These are phyloP conservation scores for Penicillium riverlandense DNA, from an alignment of 495 filamentous ascomycete species.

Conservation along the genomic window DNA sequence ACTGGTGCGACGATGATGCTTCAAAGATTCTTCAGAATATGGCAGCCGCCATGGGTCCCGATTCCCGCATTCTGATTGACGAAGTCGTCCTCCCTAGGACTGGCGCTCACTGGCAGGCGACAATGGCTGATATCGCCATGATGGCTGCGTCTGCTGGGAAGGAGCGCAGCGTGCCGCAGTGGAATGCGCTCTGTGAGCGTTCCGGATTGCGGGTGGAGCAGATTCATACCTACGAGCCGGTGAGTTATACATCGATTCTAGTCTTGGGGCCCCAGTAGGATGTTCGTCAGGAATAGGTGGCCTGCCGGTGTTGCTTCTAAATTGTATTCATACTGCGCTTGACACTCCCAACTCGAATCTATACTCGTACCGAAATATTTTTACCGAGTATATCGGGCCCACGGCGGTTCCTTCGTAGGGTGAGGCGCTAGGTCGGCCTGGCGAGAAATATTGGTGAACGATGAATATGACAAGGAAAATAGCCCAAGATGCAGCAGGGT, in stretches of 20 bases:
- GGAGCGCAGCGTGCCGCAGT: conserved; percentile 31
- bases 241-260: conserved; percentile 16
- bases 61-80: conserved; percentile 34
- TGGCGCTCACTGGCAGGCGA: conserved; percentile 19
- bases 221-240: conserved; percentile 28
- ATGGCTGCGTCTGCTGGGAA: conserved; percentile 26
- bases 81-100: conserved; percentile 31
- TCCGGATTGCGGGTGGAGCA: conserved; percentile 36
- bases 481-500: neutral
- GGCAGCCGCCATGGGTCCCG: conserved; percentile 20
- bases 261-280: conserved; percentile 12
- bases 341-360: too few relatives aligned
- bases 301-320: too few relatives aligned
- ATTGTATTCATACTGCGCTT: too few relatives aligned
- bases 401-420: too few relatives aligned
- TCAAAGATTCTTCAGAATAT: conserved; percentile 27
- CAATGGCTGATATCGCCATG: conserved; percentile 30
- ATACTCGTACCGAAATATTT: too few relatives aligned
- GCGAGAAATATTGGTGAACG: too few relatives aligned
- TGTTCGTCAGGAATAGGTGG: too few relatives aligned
- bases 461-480: neutral
- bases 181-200: conserved; percentile 25
- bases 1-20: conserved; percentile 26
- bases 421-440: too few relatives aligned
- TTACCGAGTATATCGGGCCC: too few relatives aligned